Evolutionary conservation across 2,329 filamentous ascomycete species (phyloP).

Genomic region (Neocatenulostroma microsporum): DNA sequence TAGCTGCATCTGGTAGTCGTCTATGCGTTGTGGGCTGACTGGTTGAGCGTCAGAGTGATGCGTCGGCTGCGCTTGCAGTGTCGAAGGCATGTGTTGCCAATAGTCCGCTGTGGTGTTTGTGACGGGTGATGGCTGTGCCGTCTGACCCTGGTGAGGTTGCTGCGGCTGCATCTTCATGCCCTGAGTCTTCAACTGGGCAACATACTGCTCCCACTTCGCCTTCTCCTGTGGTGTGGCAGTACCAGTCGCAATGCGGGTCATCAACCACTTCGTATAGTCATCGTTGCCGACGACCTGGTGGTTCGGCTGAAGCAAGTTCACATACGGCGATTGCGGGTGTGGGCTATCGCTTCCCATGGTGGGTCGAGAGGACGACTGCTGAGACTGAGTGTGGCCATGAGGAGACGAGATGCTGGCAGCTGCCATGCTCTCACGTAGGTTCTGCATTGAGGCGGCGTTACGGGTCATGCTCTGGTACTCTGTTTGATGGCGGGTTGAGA

Average conservation of each 20-base stretch:
- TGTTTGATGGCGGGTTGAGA: neutral
- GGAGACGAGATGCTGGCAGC: slow-evolving; percentile 10
- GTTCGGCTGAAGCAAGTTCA: slow-evolving; percentile 8
- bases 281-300: slow-evolving; percentile 17
- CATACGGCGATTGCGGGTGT: slow-evolving; percentile 1
- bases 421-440: slow-evolving; percentile 18
- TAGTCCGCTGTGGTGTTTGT: neutral
- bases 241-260: slow-evolving; percentile 19
- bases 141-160: too few species aligned
- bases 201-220: slow-evolving; percentile 13
- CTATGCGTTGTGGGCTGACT: slow-evolving; percentile 53
- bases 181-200: slow-evolving; percentile 3
- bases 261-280: slow-evolving; percentile 16
- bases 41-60: neutral
- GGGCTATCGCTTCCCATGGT: slow-evolving; percentile 2
- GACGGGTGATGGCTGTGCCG: slow-evolving; percentile 8
- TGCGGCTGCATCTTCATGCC: too few species aligned
- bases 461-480: slow-evolving; percentile 23
- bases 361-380: neutral
- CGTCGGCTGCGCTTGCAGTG: neutral
- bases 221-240: slow-evolving; percentile 15
- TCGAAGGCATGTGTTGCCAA: neutral
- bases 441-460: slow-evolving; percentile 22
- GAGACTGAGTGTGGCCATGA: neutral
- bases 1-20: slow-evolving; percentile 78